These are phyloP conservation scores for Wallacemonas sp. DNA, from an alignment of 208 protist genomes.

Conservation along the genomic window DNA sequence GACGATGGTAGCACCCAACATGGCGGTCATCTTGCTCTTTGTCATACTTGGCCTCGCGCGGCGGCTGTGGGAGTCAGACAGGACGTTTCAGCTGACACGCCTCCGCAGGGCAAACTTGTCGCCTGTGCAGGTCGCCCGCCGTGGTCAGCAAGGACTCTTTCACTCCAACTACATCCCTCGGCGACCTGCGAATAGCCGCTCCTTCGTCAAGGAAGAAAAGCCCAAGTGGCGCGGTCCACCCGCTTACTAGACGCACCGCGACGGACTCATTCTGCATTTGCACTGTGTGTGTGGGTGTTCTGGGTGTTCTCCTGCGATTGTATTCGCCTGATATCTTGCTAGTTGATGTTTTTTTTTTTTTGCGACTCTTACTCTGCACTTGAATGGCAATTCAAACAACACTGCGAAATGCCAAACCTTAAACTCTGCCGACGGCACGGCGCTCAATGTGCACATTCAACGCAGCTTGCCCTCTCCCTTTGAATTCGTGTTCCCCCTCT, in stretches of 20 bases:
- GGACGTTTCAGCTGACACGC: constrained; percentile 54
- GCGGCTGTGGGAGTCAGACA: constrained; percentile 66
- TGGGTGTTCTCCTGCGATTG: background rate
- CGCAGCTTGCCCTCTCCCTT: too few species aligned
- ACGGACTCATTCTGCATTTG: background rate
- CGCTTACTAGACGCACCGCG: constrained; percentile 46
- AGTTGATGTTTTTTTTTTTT: background rate
- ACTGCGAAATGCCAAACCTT: too few species aligned
- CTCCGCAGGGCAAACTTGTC: constrained; percentile 74
- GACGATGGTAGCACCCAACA: constrained; percentile 84
- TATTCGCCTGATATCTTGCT: background rate
- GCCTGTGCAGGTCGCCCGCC: constrained; percentile 66
- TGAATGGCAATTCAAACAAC: background rate
- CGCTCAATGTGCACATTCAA: too few species aligned
- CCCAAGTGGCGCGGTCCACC: constrained; percentile 33
- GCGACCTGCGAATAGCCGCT: constrained; percentile 61
- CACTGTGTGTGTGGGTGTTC: background rate
- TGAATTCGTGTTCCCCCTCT: too few species aligned
- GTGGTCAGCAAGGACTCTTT: constrained; percentile 57
- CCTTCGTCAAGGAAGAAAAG: constrained; percentile 52
- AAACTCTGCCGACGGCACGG: too few species aligned
- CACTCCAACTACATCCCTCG: constrained; percentile 77
- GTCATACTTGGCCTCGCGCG: constrained; percentile 58
- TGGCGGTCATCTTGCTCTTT: constrained; percentile 71
- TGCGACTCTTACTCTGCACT: background rate